phyloP scores from a whole-genome alignment of 1,284 basidiomycete genomes.

The Puccinia triticina region DNA sequence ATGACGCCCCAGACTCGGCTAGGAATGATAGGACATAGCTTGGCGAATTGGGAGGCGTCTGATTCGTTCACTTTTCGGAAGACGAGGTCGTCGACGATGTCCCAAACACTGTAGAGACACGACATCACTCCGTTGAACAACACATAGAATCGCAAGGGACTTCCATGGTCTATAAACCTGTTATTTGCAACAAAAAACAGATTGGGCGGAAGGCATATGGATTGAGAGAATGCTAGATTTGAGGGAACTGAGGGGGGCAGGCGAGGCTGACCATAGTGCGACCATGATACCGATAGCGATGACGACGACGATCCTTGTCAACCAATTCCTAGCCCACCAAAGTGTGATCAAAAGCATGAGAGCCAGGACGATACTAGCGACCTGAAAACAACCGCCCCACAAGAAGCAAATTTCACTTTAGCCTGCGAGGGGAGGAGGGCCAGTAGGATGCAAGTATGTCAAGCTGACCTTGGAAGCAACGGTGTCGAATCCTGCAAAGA shows the following conservation, averaged over 20 bases:
- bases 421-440: too few relatives aligned
- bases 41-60: slow-evolving; percentile 86
- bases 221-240: not conserved
- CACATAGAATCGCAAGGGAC: slow-evolving; percentile 67
- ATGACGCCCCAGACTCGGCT: slow-evolving; percentile 62
- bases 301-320: slow-evolving; percentile 35
- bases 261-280: slow-evolving; percentile 19
- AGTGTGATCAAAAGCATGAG: slow-evolving; percentile 37
- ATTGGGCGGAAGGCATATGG: not conserved
- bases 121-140: slow-evolving; percentile 96
- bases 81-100: slow-evolving; percentile 76
- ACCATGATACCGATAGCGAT: slow-evolving; percentile 46
- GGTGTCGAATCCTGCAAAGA: slow-evolving; percentile 88
- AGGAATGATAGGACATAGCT: slow-evolving; percentile 71
- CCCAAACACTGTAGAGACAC: slow-evolving; percentile 72
- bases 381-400: slow-evolving; percentile 22
- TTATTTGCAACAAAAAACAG: too few relatives aligned
- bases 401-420: not conserved
- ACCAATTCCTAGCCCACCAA: slow-evolving; percentile 51
- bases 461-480: slow-evolving; percentile 77
- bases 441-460: not conserved
- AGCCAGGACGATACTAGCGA: slow-evolving; percentile 45
- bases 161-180: slow-evolving; percentile 54
- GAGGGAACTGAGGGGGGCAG: not conserved
- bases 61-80: slow-evolving; percentile 85